Conservation (phyloP, 768 basidiomycete species). For the Leucocoprinus sp. region DNA sequence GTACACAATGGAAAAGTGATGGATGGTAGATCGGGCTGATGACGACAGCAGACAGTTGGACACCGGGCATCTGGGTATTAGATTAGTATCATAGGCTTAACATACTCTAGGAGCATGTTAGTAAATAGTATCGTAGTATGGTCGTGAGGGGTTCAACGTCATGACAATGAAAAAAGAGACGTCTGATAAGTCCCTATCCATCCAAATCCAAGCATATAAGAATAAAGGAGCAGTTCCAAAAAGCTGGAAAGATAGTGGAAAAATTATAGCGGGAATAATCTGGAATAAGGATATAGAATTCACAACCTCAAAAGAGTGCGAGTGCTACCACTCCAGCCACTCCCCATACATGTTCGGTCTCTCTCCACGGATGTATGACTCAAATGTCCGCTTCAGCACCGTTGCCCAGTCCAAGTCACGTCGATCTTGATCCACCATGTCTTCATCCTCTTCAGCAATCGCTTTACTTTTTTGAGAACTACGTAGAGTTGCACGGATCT, state of each 20-base stretch:
- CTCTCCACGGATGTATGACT: constrained; percentile 86
- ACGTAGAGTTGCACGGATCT: constrained; percentile 39
- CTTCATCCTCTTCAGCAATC: constrained; percentile 32
- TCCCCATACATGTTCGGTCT: constrained; percentile 95
- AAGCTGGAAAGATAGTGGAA: not conserved
- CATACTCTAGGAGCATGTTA: constrained; percentile 8
- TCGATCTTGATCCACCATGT: constrained; percentile 54
- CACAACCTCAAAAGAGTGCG: no score
- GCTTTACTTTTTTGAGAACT: not conserved
- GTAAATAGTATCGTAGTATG: constrained; percentile 8
- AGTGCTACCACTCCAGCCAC: constrained; percentile 46
- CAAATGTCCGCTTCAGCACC: constrained; percentile 92
- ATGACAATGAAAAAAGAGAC: not conserved
- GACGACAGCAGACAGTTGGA: not conserved
- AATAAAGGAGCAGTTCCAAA: not conserved
- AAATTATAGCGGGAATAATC: not conserved
- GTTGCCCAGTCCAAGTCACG: constrained; percentile 88
- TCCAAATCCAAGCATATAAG: not conserved
- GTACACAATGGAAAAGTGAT: not conserved
- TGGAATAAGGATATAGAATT: not conserved
- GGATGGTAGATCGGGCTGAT: not conserved
- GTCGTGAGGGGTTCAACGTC: constrained; percentile 5
- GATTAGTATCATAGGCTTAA: constrained; percentile 7
- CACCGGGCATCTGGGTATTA: no score
- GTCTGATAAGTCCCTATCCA: not conserved